These are phyloP conservation scores for Fraxinus paxiana DNA, from an alignment of 305 asterid genomes.

Conservation along the genomic window DNA sequence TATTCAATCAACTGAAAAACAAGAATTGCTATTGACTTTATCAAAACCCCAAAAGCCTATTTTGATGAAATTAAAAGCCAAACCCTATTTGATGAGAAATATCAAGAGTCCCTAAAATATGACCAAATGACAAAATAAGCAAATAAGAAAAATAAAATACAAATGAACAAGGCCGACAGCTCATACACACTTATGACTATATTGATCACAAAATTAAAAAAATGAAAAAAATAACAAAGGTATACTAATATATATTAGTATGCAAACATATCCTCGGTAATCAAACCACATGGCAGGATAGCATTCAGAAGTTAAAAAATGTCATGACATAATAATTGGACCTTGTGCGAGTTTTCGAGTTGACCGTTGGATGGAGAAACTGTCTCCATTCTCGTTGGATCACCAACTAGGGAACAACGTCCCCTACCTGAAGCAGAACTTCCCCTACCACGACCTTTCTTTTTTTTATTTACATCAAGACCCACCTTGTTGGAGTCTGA, in stretches of 20 bases:
- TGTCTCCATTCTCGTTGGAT: constrained; percentile 50
- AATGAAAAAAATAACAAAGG: neutral
- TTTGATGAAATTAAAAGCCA: neutral
- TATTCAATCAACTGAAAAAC: neutral
- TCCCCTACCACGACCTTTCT: constrained; percentile 74
- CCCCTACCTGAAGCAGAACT: constrained; percentile 71
- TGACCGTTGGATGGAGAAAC: constrained; percentile 60
- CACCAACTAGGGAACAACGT: constrained; percentile 62
- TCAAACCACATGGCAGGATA: neutral
- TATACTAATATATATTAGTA: neutral
- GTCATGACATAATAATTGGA: constrained; percentile 25
- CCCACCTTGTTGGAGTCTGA: constrained; percentile 45
- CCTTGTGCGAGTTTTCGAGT: constrained; percentile 58
- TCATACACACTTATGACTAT: neutral
- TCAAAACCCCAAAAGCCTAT: neutral
- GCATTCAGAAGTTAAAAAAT: neutral
- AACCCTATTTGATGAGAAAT: neutral
- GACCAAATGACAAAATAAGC: neutral
- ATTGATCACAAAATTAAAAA: neutral
- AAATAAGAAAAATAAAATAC: neutral
- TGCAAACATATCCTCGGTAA: neutral
- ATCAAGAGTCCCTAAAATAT: neutral
- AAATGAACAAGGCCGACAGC: neutral
- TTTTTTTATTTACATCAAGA: constrained; percentile 59
- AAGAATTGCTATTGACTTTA: neutral